Evolutionary conservation across 1,284 basidiomycete species (phyloP), one percentile per base, ranked within the genome.

Genomic region (Ustilago hordei): DNA sequence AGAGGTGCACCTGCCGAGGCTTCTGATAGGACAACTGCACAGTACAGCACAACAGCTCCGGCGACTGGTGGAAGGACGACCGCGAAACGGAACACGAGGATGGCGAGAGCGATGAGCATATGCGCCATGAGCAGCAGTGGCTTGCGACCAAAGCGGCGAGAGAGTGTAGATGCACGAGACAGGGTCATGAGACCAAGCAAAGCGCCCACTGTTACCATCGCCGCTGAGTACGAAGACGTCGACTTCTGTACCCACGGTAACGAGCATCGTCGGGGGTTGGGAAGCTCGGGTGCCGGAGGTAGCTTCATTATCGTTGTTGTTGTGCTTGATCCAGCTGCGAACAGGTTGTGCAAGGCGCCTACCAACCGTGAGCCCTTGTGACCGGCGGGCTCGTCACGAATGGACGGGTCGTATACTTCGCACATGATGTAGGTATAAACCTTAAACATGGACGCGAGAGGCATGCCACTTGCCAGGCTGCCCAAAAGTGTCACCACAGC

Each of bases 361-460:
- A 64, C 15, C 7, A 62, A 52, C 8, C 55, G 59, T 11, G 61
- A 61, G 2, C 55, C 59, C 6, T 55, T 58, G 45, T 68, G 71
- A n/a, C 61, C 60, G 36, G 60, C 43, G 32, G 64, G 64, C 41
- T 67, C 72, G 57, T 74, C 58, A 12, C 72, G 71, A 23, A 74
- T 66, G 31, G 71, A 58, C 6, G 69, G 67, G 19, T 74, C 79
- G 71, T 81, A 80, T 12, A 82, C 72, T 55, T 75, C 68, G 64
- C 82, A 84, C 68, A 82, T 80, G 61, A 84, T 67, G 62, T 66
- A 79, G 17, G 76, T 78, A 68, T 84, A 84, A 6, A 80, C 78
- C 55, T 80, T 81, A 73, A 82, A 84, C 72, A 82, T 78, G 57
- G 73, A 80, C 0, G 82, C 78, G 19, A 82, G 64, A 0, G 79